Conservation (phyloP, 1,284 basidiomycete genomes). For the Cryptococcus neoformans region DNA sequence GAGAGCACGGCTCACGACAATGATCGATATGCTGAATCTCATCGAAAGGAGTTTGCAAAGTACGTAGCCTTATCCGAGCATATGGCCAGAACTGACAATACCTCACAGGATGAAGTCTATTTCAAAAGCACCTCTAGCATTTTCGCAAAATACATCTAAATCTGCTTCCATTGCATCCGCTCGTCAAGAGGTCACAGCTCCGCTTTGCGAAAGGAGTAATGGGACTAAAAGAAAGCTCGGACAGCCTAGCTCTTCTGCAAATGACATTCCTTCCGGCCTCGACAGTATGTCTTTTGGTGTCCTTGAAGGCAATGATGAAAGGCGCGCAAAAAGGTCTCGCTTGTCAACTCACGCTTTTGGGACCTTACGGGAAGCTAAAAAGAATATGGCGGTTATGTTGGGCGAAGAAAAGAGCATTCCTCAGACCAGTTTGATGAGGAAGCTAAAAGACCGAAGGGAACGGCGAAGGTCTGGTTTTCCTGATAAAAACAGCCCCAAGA, state of each 20-base stretch:
- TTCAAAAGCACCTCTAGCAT: conserved; percentile 10
- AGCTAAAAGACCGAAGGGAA: conserved; percentile 14
- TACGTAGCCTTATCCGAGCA: conserved; percentile 9
- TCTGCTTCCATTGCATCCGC: too few species aligned
- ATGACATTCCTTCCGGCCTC: conserved; percentile 25
- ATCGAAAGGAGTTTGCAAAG: conserved; percentile 44
- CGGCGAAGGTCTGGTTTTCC: conserved; percentile 20
- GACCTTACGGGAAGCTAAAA: conserved; percentile 24
- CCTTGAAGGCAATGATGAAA: conserved; percentile 9
- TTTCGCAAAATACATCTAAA: too few species aligned
- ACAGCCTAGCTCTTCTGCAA: conserved; percentile 1
- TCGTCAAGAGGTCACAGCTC: too few species aligned
- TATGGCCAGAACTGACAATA: background rate
- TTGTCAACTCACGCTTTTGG: conserved; percentile 28
- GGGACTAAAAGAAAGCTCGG: conserved; percentile 22
- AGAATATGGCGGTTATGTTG: conserved; percentile 26
- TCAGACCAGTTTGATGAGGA: conserved; percentile 4
- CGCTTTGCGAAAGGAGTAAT: background rate
- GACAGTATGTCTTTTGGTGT: conserved; percentile 24
- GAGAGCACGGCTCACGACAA: background rate
- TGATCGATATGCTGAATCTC: conserved; percentile 39
- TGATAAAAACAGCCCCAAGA: conserved; percentile 9
- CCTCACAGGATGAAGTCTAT: conserved; percentile 30
- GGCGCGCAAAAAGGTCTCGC: conserved; percentile 25
- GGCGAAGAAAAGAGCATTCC: conserved; percentile 17